Conservation (phyloP, 331 rosid genomes). For the Spiraea crenata region DNA sequence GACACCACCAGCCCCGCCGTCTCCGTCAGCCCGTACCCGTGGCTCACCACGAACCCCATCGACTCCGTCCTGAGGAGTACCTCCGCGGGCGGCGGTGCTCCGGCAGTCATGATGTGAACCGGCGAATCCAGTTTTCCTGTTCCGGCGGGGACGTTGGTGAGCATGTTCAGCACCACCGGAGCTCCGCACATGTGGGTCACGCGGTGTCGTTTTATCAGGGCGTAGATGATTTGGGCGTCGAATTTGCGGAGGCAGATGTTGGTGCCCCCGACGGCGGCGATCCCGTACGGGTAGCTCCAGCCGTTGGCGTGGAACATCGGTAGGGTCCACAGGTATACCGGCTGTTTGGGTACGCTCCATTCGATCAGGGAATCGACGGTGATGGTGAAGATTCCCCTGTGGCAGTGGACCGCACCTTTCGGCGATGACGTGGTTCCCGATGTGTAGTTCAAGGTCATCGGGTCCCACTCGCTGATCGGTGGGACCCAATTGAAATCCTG, state of each 20-base stretch:
- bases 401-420: constrained; percentile 58
- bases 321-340: constrained; percentile 50
- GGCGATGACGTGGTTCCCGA: constrained; percentile 75
- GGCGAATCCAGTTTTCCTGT: constrained; percentile 21
- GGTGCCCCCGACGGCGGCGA: constrained; percentile 55
- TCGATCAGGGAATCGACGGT: constrained; percentile 39
- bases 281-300: constrained; percentile 61
- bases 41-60: constrained; percentile 48
- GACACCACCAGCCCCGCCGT: constrained; percentile 39
- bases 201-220: constrained; percentile 25
- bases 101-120: constrained; percentile 49
- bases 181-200: constrained; percentile 74
- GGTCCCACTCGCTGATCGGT: constrained; percentile 66
- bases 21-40: constrained; percentile 68
- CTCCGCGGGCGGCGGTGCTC: constrained; percentile 53
- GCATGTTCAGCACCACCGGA: constrained; percentile 66
- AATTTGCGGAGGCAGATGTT: constrained; percentile 46
- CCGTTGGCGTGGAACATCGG: constrained; percentile 67
- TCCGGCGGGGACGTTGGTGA: constrained; percentile 17
- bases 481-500: constrained; percentile 41
- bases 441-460: constrained; percentile 50
- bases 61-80: constrained; percentile 37
- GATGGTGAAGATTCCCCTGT: constrained; percentile 36
- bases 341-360: constrained; percentile 43
- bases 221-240: constrained; percentile 34